Evolutionary conservation across 192 early-diverging fungal species (phyloP).

Genomic region (Coemansia sp.): DNA sequence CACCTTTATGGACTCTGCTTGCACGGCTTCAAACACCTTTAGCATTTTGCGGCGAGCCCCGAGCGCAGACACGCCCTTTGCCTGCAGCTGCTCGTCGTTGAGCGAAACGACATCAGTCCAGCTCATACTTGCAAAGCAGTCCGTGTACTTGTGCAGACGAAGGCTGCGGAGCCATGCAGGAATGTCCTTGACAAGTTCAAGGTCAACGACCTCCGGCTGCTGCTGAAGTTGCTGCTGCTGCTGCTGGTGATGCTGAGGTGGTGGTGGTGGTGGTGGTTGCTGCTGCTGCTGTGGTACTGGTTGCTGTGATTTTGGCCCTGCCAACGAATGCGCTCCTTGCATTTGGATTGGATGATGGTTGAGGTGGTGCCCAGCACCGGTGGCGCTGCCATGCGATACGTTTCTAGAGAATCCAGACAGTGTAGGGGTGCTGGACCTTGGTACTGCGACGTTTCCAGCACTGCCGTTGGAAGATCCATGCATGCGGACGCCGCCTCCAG

Average conservation of each 20-base stretch:
- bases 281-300: background rate
- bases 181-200: constrained; percentile 67
- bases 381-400: background rate
- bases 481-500: background rate
- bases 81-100: constrained; percentile 76
- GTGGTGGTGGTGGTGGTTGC: no score
- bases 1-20: background rate
- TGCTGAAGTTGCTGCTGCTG: constrained; percentile 5
- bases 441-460: background rate
- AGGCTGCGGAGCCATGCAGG: constrained; percentile 89
- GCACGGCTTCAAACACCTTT: constrained; percentile 84
- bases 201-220: constrained; percentile 30
- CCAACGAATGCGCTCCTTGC: background rate
- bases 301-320: background rate
- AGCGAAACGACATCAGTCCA: constrained; percentile 90
- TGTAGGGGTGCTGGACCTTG: background rate
- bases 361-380: background rate
- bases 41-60: constrained; percentile 96
- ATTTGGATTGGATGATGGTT: background rate
- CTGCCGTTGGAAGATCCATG: background rate
- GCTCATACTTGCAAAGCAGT: constrained; percentile 79
- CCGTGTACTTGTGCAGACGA: constrained; percentile 94
- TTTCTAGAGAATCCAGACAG: background rate
- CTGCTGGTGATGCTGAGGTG: background rate
- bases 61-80: constrained; percentile 85